Conservation (phyloP, 2,329 filamentous ascomycete genomes). For the Clarireedia hainanense region DNA sequence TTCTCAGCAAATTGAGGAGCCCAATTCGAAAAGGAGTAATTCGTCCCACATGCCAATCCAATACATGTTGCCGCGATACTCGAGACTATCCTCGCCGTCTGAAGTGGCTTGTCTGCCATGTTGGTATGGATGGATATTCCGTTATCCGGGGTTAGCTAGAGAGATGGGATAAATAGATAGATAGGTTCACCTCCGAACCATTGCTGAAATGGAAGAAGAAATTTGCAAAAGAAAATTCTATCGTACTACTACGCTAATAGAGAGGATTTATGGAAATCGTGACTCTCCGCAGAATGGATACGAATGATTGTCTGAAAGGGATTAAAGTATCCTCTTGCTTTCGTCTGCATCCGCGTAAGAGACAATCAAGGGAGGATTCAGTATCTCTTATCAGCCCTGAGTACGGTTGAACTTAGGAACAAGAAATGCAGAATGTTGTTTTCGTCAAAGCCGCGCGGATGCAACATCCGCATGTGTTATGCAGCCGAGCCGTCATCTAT, state of each 20-base stretch:
- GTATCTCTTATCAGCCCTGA: constrained; percentile 3
- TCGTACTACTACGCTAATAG: no score
- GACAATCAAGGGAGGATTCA: not conserved
- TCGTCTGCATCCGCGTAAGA: constrained; percentile 4
- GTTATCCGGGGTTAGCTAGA: constrained; percentile 2
- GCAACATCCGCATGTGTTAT: not conserved
- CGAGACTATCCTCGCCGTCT: constrained; percentile 66
- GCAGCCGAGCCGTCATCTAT: not conserved
- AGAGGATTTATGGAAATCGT: not conserved
- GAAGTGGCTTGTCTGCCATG: constrained; percentile 43
- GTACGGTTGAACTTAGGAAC: not conserved
- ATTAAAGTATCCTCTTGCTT: constrained; percentile 6
- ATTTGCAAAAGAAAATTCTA: not conserved
- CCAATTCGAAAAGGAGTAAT: constrained; percentile 98
- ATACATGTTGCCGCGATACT: constrained; percentile 80
- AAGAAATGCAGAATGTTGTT: constrained; percentile 1
- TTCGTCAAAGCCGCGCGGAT: constrained; percentile 13
- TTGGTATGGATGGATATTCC: constrained; percentile 16
- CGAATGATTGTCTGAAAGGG: constrained; percentile 9
- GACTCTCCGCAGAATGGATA: not conserved
- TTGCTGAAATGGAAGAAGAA: constrained; percentile 4
- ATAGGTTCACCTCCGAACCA: constrained; percentile 15
- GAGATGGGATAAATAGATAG: not conserved
- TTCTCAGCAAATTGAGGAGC: constrained; percentile 88
- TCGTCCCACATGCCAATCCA: constrained; percentile 84